Evolutionary conservation across 345 rosid genomes (phyloP), one percentile per base, ranked within the genome.

Genomic region (Schrenkiella parvula): DNA sequence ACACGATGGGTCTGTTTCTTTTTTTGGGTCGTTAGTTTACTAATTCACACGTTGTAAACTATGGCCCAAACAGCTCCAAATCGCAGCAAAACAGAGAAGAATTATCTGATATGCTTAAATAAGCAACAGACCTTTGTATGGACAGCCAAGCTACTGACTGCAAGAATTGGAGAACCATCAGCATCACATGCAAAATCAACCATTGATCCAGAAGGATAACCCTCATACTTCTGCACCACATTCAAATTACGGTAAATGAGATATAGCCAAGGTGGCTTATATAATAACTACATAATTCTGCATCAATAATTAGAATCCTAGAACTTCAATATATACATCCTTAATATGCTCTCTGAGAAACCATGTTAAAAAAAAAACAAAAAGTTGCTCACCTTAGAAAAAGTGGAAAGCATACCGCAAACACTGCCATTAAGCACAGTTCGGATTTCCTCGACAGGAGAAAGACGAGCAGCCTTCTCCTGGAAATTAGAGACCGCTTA

Each of bases 171-270:
- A 84, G 88, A 84, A 79, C 96, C 97, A 86, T 84, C 89, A 50
- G 80, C 84, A 76, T 84, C 97, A 70, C 93, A 88, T 13, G 97
- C 95, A 81, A 88, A 89, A 80, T 91, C 99, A 72, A 95, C 95
- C 91, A 87, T 82, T 3, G 93, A 84, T 1, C 97, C 97, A 37
- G 99, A 91, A 43, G 99, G 97, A 71, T 91, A 93, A 71, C 91
- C 96, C 51, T 71, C 95, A 31, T 81, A 77, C 71, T 84, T 88
- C 95, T 92, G 89, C 80, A 81, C 12, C 72, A 57, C 3, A 65
- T 43, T 64, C 38, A 66, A 21, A 38, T 37, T 47, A 6, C 3
- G 17, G 3, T 3, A 71, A 54, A 54, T 70, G 74, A 64, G 63
- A 34, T 37, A 44, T 0, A 64, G 22, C 9, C 12, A 47, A 12